Evolutionary conservation across 257 asterid species (phyloP), one percentile per base, ranked within the genome.

Genomic region (Gentiana dahurica): DNA sequence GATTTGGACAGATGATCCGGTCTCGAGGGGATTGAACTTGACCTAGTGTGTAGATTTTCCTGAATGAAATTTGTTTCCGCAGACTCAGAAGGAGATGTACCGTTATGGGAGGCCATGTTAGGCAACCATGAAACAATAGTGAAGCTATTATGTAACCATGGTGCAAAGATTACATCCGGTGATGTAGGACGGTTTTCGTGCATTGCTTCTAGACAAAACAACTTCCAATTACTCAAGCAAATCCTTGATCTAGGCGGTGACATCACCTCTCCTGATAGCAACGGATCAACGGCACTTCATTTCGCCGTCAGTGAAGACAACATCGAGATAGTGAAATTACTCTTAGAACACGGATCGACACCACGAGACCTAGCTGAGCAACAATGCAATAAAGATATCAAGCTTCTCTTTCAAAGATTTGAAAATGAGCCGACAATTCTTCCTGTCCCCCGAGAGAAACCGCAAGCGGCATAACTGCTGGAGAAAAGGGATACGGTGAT

Each of bases 391-490:
- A 76, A 77, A 24, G 83, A 77, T 45, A 77, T 77, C 49, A 74
- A 62, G 51, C 53, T 54, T n/a, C 69, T 68, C 5, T 77, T 77
- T 2, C 63, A 74, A 12, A 71, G 73, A 54, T 74, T 71, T 58
- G 73, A 67, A 64, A 77, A 79, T 13, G 79, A 77, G 58, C 83
- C 77, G 9, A 39, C 73, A 1, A 67, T 77, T 53, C 49, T 12
- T 35, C 65, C 72, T 24, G 63, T 52, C 10, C 58, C 36, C 53
- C 54, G 7, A 62, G 56, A 53, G 70, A 64, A 33, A 69, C 72
- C 33, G 68, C 85, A 60, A 54, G 59, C 70, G 36, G 64, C 57
- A 5, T 85, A 87, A 77, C 93, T 5, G 83, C 93, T 35, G 81
- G 73, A 44, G 82, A 73, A 58, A 74, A 63, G 51, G 82, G 80